A percentile compares a stretch with the other conserved stretches of the same genome.
Evolutionary conservation across 495 filamentous ascomycete genomes (phyloP).

Genomic region (Cairneyella variabilis): DNA sequence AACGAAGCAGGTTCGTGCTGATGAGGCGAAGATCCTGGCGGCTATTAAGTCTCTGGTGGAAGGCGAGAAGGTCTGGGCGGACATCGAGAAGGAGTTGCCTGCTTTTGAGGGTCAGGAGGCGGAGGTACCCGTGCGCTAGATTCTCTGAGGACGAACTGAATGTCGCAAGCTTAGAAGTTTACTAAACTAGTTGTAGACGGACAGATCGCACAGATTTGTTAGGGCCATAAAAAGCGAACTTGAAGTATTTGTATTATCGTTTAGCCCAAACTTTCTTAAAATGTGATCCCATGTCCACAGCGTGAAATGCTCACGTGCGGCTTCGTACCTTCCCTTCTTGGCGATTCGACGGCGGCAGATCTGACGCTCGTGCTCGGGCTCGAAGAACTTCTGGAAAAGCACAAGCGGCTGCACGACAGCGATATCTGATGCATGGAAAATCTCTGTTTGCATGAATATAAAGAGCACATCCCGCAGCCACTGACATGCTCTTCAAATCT

Average conservation of each 20-base stretch:
- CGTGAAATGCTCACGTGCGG: too few relatives aligned
- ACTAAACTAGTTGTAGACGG: not conserved
- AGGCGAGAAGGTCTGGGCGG: constrained; percentile 57
- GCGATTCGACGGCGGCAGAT: too few relatives aligned
- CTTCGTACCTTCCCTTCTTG: too few relatives aligned
- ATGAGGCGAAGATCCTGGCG: constrained; percentile 56
- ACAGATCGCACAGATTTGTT: not conserved
- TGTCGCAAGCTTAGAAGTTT: not conserved
- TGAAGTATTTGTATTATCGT: too few relatives aligned
- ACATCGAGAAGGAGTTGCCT: constrained; percentile 55
- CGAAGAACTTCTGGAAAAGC: too few relatives aligned
- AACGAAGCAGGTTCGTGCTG: constrained; percentile 67
- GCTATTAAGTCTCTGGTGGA: constrained; percentile 57
- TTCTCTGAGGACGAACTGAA: not conserved
- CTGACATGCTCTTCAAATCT: not conserved
- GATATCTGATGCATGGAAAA: not conserved
- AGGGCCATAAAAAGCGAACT: not conserved
- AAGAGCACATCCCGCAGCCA: too few relatives aligned
- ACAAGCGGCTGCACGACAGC: constrained; percentile 2
- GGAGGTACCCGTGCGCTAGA: constrained; percentile 24
- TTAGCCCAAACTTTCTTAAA: not conserved
- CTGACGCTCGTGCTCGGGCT: too few relatives aligned
- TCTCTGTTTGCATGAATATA: too few relatives aligned
- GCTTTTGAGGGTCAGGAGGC: constrained; percentile 54
- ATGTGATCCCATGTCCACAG: not conserved